phyloP scores from a whole-genome alignment of 2,329 filamentous ascomycete genomes.

The Ceratocystis papillata region DNA sequence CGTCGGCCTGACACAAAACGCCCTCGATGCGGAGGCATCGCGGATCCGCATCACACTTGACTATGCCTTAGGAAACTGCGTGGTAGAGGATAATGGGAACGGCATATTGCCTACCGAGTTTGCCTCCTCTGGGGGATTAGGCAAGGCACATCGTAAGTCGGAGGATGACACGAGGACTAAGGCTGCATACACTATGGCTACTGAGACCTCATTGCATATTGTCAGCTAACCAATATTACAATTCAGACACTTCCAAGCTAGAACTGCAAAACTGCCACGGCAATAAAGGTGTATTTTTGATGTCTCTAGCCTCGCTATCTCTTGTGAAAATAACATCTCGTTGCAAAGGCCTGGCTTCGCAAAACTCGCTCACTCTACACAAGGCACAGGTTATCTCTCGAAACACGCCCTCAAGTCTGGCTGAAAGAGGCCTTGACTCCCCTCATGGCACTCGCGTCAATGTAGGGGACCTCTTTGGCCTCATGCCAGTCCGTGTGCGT shows the following conservation, averaged over 20 bases:
- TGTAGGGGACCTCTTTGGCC: conserved; percentile 75
- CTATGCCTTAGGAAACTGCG: conserved; percentile 63
- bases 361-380: conserved; percentile 59
- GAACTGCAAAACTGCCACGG: conserved; percentile 43
- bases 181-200: neutral
- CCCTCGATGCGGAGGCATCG: conserved; percentile 65
- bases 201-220: neutral
- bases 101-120: conserved; percentile 72
- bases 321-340: conserved; percentile 67
- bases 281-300: conserved; percentile 61
- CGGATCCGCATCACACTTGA: conserved; percentile 62
- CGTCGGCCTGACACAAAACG: conserved; percentile 66
- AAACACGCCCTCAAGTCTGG: conserved; percentile 48
- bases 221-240: neutral
- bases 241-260: conserved; percentile 20
- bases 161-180: no score
- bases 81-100: conserved; percentile 70
- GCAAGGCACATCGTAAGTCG: conserved; percentile 57
- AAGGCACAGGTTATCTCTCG: conserved; percentile 56
- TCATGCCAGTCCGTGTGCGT: conserved; percentile 82
- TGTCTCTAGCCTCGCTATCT: conserved; percentile 64
- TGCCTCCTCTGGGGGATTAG: conserved; percentile 54
- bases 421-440: conserved; percentile 45
- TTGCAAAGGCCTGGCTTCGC: conserved; percentile 47
- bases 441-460: conserved; percentile 63